phyloP scores from a whole-genome alignment of 192 early-diverging fungal species.

The Backusella parvicylindrica region DNA sequence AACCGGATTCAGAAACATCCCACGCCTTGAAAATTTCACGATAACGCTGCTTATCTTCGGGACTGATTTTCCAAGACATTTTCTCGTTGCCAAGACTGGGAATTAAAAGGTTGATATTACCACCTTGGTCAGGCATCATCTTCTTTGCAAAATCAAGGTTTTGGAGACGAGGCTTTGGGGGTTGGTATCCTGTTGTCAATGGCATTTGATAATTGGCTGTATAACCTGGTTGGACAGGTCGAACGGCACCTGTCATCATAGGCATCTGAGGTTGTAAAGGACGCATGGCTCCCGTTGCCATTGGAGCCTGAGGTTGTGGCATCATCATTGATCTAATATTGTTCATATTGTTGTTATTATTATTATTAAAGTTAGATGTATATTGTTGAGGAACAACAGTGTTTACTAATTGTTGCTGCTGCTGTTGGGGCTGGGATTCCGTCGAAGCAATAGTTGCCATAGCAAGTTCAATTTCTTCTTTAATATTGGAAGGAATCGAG shows the following conservation, averaged over 20 bases:
- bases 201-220: constrained; percentile 3
- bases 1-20: constrained; percentile 46
- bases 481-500: constrained; percentile 44
- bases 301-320: background rate
- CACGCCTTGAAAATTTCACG: constrained; percentile 41
- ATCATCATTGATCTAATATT: background rate
- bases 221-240: constrained; percentile 9
- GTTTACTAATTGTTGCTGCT: background rate
- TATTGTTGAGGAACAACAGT: background rate
- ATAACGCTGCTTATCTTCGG: constrained; percentile 37
- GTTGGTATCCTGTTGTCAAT: constrained; percentile 14
- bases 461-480: constrained; percentile 41
- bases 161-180: constrained; percentile 22
- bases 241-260: constrained; percentile 18
- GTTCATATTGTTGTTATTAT: background rate
- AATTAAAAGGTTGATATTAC: constrained; percentile 9
- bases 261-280: constrained; percentile 14
- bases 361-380: background rate
- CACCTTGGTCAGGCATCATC: constrained; percentile 36
- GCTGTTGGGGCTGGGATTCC: constrained; percentile 6
- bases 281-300: constrained; percentile 4
- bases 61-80: constrained; percentile 47
- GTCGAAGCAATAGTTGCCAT: constrained; percentile 34
- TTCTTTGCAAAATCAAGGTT: constrained; percentile 32
- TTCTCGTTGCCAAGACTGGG: constrained; percentile 36